These are phyloP conservation scores for Alloascoidea africana DNA, from an alignment of 805 yeast genomes.

Conservation along the genomic window DNA sequence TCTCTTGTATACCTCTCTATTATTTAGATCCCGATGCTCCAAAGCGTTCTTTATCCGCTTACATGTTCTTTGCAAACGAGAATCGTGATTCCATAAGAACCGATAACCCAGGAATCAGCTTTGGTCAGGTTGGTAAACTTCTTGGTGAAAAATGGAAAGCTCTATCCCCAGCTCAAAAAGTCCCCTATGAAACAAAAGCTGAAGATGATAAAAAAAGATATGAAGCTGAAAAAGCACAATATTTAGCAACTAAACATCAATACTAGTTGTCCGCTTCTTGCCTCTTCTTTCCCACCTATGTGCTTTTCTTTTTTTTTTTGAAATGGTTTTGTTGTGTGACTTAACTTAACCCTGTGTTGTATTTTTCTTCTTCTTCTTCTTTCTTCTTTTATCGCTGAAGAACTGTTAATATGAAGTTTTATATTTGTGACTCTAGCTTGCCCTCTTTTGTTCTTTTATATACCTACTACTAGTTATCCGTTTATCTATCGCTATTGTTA, in stretches of 20 bases:
- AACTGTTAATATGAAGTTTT: no score
- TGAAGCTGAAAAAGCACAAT: conserved; percentile 88
- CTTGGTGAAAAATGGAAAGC: conserved; percentile 97
- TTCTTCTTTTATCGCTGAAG: no score
- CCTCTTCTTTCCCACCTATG: no score
- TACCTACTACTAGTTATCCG: no score
- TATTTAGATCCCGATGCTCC: conserved; percentile 86
- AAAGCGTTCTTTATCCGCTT: conserved; percentile 94
- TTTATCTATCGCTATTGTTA: no score
- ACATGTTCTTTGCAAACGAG: conserved; percentile 98
- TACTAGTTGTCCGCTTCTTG: no score
- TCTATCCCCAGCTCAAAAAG: conserved; percentile 64
- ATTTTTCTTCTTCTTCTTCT: no score
- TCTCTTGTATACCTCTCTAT: conserved; percentile 2
- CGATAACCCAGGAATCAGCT: conserved; percentile 91
- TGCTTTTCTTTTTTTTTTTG: no score
- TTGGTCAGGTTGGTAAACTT: conserved; percentile 86
- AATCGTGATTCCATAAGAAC: conserved; percentile 92
- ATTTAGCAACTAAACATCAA: conserved; percentile 34
- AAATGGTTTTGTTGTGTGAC: no score
- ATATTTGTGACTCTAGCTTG: no score
- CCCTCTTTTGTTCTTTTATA: no score
- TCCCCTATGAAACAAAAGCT: conserved; percentile 87
- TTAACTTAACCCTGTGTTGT: no score
- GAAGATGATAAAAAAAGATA: conserved; percentile 95